Base-by-base conservation (phyloP, 768 basidiomycete genomes). In the Leccinum variicolor region DNA sequence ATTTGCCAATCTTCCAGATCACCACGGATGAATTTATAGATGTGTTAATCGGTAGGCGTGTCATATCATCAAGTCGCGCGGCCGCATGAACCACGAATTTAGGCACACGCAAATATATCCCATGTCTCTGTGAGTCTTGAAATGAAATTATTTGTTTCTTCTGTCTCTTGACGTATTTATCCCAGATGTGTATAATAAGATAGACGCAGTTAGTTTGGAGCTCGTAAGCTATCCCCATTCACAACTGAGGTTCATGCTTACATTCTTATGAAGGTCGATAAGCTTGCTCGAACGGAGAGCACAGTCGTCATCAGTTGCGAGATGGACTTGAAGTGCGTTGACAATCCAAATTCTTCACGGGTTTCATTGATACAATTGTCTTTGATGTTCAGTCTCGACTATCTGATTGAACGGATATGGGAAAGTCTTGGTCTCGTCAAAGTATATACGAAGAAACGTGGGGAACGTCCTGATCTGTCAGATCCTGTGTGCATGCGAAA, bases 11-110 rank as follows among this genome's bases (percentile, higher is more conserved):
- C 31, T 57, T 51, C 19, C 61, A 96, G 94, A 94, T 97, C 57
- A 90, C 92, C 8, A 90, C 88, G 4, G 96, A 98, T 69, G 93
- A 98, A 70, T 97, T 99, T 67, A 96, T 99, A 61, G 97, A 99
- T 69, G 92, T 98, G n/a, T 80, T 99, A 23, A 91, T 99, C 52
- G 97, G 94, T 86, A 65, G 34, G 68, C 55, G 13, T 19, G 26
- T 43, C 26, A 65, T 25, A 33, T 52, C 19, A 17, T 26, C 23
- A 11, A 58, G 28, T 33, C 34, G 11, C 10, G 34, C 34, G 28
- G 28, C 19, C 11, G 34, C 28, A 14, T 50, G 33, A 67, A 52
- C 45, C 43, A 15, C 47, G 11, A n/a, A 51, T 54, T 36, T 62
- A 91, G 91, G 91, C 21, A 95, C 90, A 7, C 83, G 96, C 64